Percentiles rank a stretch among this genome's conserved stretches.
Evolutionary conservation across 1,284 basidiomycete genomes (phyloP).

Genomic region (Neonothopanus nambi): DNA sequence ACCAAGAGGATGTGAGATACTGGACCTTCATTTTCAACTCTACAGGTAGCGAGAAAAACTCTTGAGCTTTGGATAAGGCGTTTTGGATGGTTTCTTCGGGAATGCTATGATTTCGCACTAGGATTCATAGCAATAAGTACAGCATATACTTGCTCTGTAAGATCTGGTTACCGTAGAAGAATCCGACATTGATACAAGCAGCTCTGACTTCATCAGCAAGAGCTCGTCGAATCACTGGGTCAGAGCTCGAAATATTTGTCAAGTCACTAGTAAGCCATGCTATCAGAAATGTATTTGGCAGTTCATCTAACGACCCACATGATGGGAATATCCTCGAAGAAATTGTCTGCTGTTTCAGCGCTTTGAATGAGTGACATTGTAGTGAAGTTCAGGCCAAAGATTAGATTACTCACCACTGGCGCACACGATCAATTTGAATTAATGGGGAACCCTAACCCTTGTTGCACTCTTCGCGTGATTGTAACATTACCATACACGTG

Average conservation of each 20-base stretch:
- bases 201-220: slow-evolving; percentile 62
- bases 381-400: neutral
- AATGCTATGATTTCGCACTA: slow-evolving; percentile 67
- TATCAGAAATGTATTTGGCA: neutral
- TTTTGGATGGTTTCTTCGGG: slow-evolving; percentile 45
- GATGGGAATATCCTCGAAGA: slow-evolving; percentile 38
- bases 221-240: slow-evolving; percentile 39
- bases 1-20: neutral
- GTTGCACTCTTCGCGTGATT: too few species aligned
- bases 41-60: slow-evolving; percentile 61
- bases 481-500: too few species aligned
- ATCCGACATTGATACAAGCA: slow-evolving; percentile 75
- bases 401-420: neutral
- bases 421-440: too few species aligned
- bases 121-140: too few species aligned
- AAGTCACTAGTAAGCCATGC: slow-evolving; percentile 49
- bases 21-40: slow-evolving; percentile 61
- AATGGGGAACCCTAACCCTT: too few species aligned
- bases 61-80: slow-evolving; percentile 49
- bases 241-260: slow-evolving; percentile 41
- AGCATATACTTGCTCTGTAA: neutral
- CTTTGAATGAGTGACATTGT: slow-evolving; percentile 30
- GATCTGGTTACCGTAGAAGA: slow-evolving; percentile 69
- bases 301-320: slow-evolving; percentile 30
- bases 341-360: slow-evolving; percentile 26